phyloP scores from a whole-genome alignment of 306 rosid genomes.

The Gynostemma pentaphyllum region DNA sequence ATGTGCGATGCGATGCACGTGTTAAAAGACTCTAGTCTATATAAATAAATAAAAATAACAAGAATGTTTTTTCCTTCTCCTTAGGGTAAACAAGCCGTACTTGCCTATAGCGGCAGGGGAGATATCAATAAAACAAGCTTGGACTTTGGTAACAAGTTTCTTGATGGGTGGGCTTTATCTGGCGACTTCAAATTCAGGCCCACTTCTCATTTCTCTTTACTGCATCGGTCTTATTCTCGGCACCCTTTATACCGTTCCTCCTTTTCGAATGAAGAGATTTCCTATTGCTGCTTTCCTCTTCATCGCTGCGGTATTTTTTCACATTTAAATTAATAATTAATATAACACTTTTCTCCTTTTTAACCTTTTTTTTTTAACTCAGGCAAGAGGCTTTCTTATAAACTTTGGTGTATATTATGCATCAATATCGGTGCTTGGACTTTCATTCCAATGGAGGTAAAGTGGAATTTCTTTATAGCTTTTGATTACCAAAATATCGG shows the following conservation, averaged over 20 bases:
- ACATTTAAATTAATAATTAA: no score
- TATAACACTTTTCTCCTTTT: no score
- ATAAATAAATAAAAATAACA: no score
- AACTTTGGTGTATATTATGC: conserved; percentile 4
- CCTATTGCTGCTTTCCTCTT: conserved; percentile 92
- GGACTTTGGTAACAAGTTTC: conserved; percentile 73
- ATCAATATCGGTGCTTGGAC: conserved; percentile 1
- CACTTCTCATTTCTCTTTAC: conserved; percentile 69
- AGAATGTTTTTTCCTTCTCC: no score
- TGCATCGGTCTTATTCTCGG: conserved; percentile 77
- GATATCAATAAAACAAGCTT: conserved; percentile 74
- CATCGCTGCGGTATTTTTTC: conserved; percentile 77
- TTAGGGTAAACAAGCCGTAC: conserved; percentile 89
- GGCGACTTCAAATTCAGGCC: conserved; percentile 73
- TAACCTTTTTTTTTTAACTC: background rate
- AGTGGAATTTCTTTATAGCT: no score
- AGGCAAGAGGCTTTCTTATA: conserved; percentile 2
- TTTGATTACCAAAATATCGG: no score
- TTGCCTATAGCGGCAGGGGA: conserved; percentile 95
- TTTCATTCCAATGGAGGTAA: conserved; percentile 11
- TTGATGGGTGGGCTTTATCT: conserved; percentile 47
- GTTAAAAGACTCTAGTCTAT: no score
- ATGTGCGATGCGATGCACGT: no score
- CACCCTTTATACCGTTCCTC: conserved; percentile 88
- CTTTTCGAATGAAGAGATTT: conserved; percentile 78